Conservation (phyloP, 495 filamentous ascomycete genomes). For the Xylaria acuta region DNA sequence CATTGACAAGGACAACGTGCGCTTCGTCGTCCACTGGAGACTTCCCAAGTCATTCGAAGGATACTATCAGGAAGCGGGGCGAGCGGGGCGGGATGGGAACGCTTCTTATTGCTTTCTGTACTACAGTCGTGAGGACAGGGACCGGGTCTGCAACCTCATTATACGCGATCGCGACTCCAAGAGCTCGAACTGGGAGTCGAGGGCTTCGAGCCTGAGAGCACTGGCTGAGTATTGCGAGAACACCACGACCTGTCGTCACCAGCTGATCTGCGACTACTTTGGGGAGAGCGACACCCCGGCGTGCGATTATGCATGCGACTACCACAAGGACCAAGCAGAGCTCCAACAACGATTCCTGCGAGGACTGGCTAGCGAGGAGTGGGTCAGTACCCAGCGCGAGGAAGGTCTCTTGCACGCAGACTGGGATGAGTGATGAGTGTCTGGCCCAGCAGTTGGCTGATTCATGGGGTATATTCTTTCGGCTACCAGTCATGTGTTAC, state of each 20-base stretch:
- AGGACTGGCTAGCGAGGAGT: slow-evolving; percentile 73
- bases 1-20: slow-evolving; percentile 92
- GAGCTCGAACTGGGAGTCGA: slow-evolving; percentile 44
- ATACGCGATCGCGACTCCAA: slow-evolving; percentile 46
- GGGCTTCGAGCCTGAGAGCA: slow-evolving; percentile 56
- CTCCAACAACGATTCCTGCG: slow-evolving; percentile 68
- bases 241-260: slow-evolving; percentile 74
- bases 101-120: slow-evolving; percentile 86
- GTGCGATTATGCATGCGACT: slow-evolving; percentile 90
- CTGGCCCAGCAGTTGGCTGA: not conserved
- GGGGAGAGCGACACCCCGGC: slow-evolving; percentile 66
- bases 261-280: slow-evolving; percentile 80
- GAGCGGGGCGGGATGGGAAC: slow-evolving; percentile 88
- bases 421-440: slow-evolving; percentile 45
- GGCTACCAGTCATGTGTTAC: slow-evolving; percentile 16
- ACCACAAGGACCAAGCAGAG: slow-evolving; percentile 74
- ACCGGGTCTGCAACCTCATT: slow-evolving; percentile 68
- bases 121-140: slow-evolving; percentile 83
- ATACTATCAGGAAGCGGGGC: slow-evolving; percentile 93
- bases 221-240: slow-evolving; percentile 84
- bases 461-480: slow-evolving; percentile 3
- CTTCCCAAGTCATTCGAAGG: slow-evolving; percentile 92
- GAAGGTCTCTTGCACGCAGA: slow-evolving; percentile 58
- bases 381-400: slow-evolving; percentile 73
- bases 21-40: slow-evolving; percentile 94